These are phyloP conservation scores for Tetracladium marchalianum DNA, from an alignment of 495 filamentous ascomycete species.

Conservation along the genomic window DNA sequence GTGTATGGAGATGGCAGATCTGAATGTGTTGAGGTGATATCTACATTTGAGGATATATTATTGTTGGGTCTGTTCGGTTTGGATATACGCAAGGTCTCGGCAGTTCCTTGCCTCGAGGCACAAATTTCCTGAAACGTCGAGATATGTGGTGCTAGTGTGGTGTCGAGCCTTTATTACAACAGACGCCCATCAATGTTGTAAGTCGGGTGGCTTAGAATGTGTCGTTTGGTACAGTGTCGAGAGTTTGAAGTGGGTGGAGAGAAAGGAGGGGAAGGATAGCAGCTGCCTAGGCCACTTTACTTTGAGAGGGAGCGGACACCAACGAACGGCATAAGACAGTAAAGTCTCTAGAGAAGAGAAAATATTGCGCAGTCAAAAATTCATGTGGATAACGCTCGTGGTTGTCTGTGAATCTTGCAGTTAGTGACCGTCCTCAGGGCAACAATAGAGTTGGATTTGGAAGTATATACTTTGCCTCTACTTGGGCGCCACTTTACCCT, in stretches of 20 bases:
- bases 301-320: too few species aligned
- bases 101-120: not conserved
- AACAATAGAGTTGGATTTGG: constrained; percentile 1
- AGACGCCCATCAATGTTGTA: not conserved
- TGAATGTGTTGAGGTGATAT: not conserved
- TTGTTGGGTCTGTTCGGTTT: not conserved
- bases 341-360: constrained; percentile 5
- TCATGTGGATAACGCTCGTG: constrained; percentile 1
- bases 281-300: not conserved
- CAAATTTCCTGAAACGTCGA: not conserved
- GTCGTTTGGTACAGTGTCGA: not conserved
- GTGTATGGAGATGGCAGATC: constrained; percentile 1
- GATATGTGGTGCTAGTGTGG: not conserved
- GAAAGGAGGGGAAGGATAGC: not conserved
- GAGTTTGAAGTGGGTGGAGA: not conserved
- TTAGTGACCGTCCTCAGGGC: constrained; percentile 16
- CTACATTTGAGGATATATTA: not conserved
- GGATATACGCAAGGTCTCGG: constrained; percentile 2
- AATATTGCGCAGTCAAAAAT: constrained; percentile 5
- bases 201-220: too few species aligned
- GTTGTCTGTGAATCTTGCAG: constrained; percentile 8
- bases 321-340: constrained; percentile 19
- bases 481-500: constrained; percentile 17
- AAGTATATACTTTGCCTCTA: constrained; percentile 15
- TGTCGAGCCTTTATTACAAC: not conserved